phyloP scores from a whole-genome alignment of 495 filamentous ascomycete species.

The Penicillium desertorum region DNA sequence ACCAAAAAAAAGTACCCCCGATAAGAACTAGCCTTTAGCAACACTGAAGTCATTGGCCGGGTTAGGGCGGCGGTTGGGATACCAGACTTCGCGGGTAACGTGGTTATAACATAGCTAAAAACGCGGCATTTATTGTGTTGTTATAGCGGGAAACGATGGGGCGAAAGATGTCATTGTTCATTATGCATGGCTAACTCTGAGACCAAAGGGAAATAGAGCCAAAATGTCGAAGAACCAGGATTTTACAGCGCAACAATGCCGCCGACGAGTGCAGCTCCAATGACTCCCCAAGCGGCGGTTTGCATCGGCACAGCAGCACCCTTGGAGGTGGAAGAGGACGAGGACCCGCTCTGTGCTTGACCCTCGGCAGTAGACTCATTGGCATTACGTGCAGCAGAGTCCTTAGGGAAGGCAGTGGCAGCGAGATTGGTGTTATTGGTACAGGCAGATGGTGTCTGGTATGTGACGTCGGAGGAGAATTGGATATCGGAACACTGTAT shows the following conservation, averaged over 20 bases:
- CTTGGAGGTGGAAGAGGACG: conserved; percentile 17
- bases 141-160: not conserved
- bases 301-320: conserved; percentile 33
- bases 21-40: too few relatives aligned
- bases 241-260: conserved; percentile 33
- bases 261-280: conserved; percentile 34
- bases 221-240: not conserved
- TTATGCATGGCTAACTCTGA: conserved; percentile 1
- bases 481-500: conserved; percentile 62
- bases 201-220: not conserved
- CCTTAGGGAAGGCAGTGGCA: conserved; percentile 33
- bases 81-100: not conserved
- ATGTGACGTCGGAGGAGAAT: conserved; percentile 40
- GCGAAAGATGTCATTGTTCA: not conserved
- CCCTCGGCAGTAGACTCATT: conserved; percentile 38
- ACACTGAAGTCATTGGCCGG: too few relatives aligned
- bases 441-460: conserved; percentile 42
- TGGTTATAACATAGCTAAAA: not conserved
- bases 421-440: conserved; percentile 53
- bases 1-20: too few relatives aligned
- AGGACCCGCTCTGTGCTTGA: conserved; percentile 24
- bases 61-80: not conserved
- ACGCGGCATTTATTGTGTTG: not conserved
- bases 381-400: conserved; percentile 35
- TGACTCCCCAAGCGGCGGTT: conserved; percentile 37